Conservation (phyloP, 2,329 filamentous ascomycete species). For the Aspergillus pseudoglaucus region DNA sequence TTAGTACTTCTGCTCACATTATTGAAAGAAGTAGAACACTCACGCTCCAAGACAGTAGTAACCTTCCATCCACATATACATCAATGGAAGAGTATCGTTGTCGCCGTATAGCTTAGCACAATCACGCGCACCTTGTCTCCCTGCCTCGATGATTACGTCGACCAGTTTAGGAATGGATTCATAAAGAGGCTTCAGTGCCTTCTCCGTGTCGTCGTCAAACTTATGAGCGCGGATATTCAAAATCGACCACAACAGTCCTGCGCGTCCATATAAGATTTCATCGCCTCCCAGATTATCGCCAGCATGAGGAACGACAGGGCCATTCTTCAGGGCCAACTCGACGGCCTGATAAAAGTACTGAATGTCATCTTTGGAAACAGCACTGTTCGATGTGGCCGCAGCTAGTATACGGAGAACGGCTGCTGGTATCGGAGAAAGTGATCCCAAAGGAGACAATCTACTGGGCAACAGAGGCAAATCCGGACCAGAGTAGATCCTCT, state of each 20-base stretch:
- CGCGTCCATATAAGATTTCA: slow-evolving; percentile 34
- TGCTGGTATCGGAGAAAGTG: slow-evolving; percentile 23
- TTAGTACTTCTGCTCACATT: neutral
- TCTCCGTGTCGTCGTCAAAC: slow-evolving; percentile 14
- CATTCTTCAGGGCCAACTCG: slow-evolving; percentile 24
- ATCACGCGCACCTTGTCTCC: slow-evolving; percentile 24
- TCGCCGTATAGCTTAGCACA: slow-evolving; percentile 25
- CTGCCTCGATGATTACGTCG: slow-evolving; percentile 27
- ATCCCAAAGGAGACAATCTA: slow-evolving; percentile 29
- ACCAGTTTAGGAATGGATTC: slow-evolving; percentile 25
- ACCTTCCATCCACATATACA: slow-evolving; percentile 35
- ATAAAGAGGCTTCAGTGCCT: slow-evolving; percentile 18
- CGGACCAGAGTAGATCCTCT: slow-evolving; percentile 21
- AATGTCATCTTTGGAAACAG: slow-evolving; percentile 23
- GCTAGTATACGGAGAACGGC: slow-evolving; percentile 14
- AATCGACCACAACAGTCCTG: slow-evolving; percentile 31
- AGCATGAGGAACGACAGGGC: slow-evolving; percentile 17
- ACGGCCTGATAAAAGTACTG: slow-evolving; percentile 22
- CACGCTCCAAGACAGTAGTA: slow-evolving; percentile 33
- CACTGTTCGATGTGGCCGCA: slow-evolving; percentile 12
- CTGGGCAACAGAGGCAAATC: slow-evolving; percentile 20
- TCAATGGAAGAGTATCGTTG: slow-evolving; percentile 29
- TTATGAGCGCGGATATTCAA: slow-evolving; percentile 27
- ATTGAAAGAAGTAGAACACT: slow-evolving; percentile 10
- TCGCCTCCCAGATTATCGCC: slow-evolving; percentile 28